Percentiles rank a stretch among this genome's conserved stretches.
Conservation (phyloP, 192 early-diverging fungal species). For the Podila epigama region DNA sequence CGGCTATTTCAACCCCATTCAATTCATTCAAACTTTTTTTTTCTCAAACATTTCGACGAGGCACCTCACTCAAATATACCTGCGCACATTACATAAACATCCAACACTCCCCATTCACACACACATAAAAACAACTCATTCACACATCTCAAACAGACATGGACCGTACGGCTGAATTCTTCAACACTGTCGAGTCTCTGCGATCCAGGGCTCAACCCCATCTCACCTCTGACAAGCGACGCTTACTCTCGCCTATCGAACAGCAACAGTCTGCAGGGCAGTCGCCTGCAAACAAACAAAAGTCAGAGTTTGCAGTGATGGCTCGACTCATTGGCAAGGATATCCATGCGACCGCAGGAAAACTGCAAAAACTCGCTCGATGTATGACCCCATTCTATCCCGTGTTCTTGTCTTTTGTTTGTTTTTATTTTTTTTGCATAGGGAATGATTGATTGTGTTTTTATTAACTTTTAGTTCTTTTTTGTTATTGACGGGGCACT, state of each 20-base stretch:
- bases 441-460: too few species aligned
- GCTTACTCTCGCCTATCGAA: slow-evolving; percentile 50
- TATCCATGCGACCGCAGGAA: slow-evolving; percentile 82
- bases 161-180: slow-evolving; percentile 89
- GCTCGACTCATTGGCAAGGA: slow-evolving; percentile 86
- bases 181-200: slow-evolving; percentile 79
- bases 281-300: slow-evolving; percentile 27
- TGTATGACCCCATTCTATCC: slow-evolving; percentile 54
- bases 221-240: slow-evolving; percentile 26
- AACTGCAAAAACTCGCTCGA: slow-evolving; percentile 86
- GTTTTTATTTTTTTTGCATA: too few species aligned
- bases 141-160: slow-evolving; percentile 6
- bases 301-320: slow-evolving; percentile 85
- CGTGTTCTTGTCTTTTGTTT: too few species aligned
- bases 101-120: neutral
- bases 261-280: slow-evolving; percentile 14
- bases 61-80: too few species aligned
- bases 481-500: too few species aligned
- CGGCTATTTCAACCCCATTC: too few species aligned
- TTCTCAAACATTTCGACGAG: too few species aligned
- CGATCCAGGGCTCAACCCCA: slow-evolving; percentile 54
- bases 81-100: too few species aligned
- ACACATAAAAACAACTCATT: neutral
- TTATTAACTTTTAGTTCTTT: neutral
- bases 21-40: too few species aligned